Base-by-base conservation (phyloP, 2,329 filamentous ascomycete species). In the Pestalotiopsis sp. region DNA sequence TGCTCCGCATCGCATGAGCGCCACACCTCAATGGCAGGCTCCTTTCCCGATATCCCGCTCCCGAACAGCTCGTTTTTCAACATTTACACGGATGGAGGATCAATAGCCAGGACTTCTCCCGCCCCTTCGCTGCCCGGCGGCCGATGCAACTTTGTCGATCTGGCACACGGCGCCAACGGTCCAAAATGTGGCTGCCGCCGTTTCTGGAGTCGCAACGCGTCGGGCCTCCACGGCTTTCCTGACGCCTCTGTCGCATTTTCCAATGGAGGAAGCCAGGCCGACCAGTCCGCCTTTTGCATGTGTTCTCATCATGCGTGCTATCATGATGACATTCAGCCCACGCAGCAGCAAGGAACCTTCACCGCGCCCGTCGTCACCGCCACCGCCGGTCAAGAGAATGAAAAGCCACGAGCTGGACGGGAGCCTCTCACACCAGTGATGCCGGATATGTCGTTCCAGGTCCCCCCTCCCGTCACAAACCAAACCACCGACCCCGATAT, bases 251-350 rank as follows among this genome's bases (percentile, higher is more conserved):
- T 73, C 31, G 73, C 70, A 69, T 73, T 71, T 70, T 59, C 70
- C 68, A 72, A 71, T 72, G 75, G 73, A 70, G 71, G 70, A 6
- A 64, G 41, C 52, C 58, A 27, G 66, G 70, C 70, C 11, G 83
- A 84, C 66, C 83, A 88, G 73, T 74, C 80, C 36, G 80, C 81
- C 69, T 88, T 84, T 82, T 90, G 88, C 79, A 89, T 90, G 87
- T 90, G 88, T 74, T 86, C 85, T 66, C 88, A 90, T 72, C 88
- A 90, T 77, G 88, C 88, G 66, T 90, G 88, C 76, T 90, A 83
- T 70, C 88, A 90, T 70, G 87, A 89, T 75, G 83, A 89, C 72
- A 78, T 74, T 36, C 78, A 77, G 68, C 70, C 77, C 61, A 68
- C 71, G 6, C 17, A 17, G 7, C 45, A 52, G 64, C 78, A 80